Percentiles rank a stretch among this genome's conserved stretches.
These are phyloP conservation scores for Phlyctochytrium arcticum DNA, from an alignment of 192 early-diverging fungal genomes.

Conservation along the genomic window DNA sequence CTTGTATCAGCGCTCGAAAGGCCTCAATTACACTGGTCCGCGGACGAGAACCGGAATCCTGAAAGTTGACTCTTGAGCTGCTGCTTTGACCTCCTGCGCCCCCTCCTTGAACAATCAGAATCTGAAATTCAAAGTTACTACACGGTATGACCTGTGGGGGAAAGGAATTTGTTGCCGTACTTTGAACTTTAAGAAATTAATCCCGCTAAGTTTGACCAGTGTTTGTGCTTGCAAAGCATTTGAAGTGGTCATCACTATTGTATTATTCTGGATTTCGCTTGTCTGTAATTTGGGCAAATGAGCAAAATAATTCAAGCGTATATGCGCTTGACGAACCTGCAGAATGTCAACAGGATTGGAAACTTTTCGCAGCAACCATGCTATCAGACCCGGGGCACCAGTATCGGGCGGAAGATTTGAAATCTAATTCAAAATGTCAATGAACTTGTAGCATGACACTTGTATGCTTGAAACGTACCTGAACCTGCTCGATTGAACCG, in stretches of 20 bases:
- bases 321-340: neutral
- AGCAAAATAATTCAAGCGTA: neutral
- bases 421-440: too few relatives aligned
- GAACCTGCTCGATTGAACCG: too few relatives aligned
- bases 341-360: neutral
- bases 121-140: neutral
- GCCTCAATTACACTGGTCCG: neutral
- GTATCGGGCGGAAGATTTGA: neutral
- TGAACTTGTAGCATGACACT: too few relatives aligned
- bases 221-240: constrained; percentile 1
- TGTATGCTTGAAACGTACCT: too few relatives aligned
- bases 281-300: neutral
- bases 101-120: neutral
- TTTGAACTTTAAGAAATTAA: neutral
- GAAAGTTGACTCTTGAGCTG: neutral
- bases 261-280: neutral
- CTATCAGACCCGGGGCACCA: neutral
- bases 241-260: neutral
- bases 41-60: too few relatives aligned
- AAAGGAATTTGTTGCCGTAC: neutral
- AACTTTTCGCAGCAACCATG: neutral
- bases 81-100: neutral
- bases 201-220: neutral
- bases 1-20: constrained; percentile 13
- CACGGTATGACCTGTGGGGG: neutral